phyloP scores from a whole-genome alignment of 2,329 filamentous ascomycete genomes.

The Bimuria novae-zelandiae region DNA sequence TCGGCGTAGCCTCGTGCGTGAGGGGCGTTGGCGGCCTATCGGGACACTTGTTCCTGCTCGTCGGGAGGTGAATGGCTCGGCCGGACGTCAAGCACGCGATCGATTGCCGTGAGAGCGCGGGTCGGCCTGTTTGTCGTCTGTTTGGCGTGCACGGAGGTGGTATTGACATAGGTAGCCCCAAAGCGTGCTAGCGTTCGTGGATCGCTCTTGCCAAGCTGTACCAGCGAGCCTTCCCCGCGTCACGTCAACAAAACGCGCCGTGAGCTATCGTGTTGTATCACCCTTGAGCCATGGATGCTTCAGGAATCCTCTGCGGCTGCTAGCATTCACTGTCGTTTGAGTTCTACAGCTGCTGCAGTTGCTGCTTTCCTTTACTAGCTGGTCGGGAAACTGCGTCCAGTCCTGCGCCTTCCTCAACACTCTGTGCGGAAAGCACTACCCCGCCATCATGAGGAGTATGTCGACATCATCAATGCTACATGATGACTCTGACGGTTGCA shows the following conservation, averaged over 20 bases:
- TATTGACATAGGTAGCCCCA: slow-evolving; percentile 29
- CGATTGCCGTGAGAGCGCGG: slow-evolving; percentile 20
- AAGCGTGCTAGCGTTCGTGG: slow-evolving; percentile 27
- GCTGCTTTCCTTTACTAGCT: neutral
- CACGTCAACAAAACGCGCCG: neutral
- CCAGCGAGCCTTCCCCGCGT: slow-evolving; percentile 11
- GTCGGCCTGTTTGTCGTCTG: slow-evolving; percentile 23
- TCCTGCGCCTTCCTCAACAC: slow-evolving; percentile 7
- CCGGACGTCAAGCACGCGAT: slow-evolving; percentile 22
- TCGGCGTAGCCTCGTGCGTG: slow-evolving; percentile 40
- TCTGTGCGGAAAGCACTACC: slow-evolving; percentile 13
- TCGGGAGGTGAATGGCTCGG: slow-evolving; percentile 15
- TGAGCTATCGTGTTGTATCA: neutral
- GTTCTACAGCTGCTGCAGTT: neutral
- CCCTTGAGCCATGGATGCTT: neutral
- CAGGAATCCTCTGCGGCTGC: neutral
- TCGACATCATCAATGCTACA: neutral
- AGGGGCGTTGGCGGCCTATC: slow-evolving; percentile 21
- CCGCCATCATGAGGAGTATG: slow-evolving; percentile 30
- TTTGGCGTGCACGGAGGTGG: slow-evolving; percentile 32
- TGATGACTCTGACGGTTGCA: slow-evolving; percentile 25
- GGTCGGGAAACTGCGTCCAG: neutral
- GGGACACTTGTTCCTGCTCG: slow-evolving; percentile 18
- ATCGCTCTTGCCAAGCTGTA: slow-evolving; percentile 4
- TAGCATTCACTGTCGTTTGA: neutral